phyloP scores from a whole-genome alignment of 2,329 filamentous ascomycete species.

The Cercospora berteroae region DNA sequence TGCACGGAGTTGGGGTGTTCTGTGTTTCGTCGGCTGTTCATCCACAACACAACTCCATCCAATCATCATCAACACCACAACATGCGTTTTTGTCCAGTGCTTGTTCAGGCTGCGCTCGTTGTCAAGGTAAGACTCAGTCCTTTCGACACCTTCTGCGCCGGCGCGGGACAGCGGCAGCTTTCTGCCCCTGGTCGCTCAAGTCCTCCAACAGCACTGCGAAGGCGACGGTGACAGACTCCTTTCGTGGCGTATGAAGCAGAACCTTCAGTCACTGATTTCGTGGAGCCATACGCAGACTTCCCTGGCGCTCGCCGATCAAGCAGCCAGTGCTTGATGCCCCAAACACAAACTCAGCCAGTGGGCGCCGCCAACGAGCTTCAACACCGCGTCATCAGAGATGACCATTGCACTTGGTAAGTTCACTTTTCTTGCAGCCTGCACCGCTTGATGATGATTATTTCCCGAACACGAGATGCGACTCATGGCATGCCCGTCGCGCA shows the following conservation, averaged over 20 bases:
- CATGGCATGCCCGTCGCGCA: neutral
- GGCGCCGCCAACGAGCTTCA: no score
- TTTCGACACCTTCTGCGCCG: neutral
- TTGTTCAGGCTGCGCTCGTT: neutral
- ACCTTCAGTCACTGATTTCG: neutral
- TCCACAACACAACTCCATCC: neutral
- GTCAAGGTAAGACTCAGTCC: neutral
- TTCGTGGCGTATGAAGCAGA: neutral
- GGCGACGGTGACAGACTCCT: neutral
- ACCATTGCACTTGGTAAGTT: neutral
- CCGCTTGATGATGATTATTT: neutral
- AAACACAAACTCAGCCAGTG: no score
- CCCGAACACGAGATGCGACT: neutral
- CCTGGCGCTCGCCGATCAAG: no score
- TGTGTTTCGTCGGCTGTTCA: neutral
- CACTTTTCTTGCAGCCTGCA: no score
- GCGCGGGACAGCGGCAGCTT: neutral
- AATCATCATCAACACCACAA: neutral
- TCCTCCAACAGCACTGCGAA: neutral
- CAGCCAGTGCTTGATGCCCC: no score
- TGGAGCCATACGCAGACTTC: neutral
- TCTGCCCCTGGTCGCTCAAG: neutral
- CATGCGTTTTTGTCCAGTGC: neutral
- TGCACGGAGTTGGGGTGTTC: neutral
- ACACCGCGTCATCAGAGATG: no score